Evolutionary conservation across 257 asterid genomes (phyloP).

Genomic region (Solanum bulbocastanum): DNA sequence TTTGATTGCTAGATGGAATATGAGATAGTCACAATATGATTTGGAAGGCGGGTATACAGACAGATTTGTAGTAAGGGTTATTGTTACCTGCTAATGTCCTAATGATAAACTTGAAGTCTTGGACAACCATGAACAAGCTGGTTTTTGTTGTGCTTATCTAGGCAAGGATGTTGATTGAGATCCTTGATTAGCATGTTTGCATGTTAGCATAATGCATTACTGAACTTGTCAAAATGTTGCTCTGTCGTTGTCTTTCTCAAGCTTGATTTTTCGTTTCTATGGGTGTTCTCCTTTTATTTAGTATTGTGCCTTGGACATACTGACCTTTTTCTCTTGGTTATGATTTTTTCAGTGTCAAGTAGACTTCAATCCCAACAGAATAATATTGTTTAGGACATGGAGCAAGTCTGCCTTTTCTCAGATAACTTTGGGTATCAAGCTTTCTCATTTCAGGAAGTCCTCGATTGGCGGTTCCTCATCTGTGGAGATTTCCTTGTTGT

Average conservation of each 20-base stretch:
- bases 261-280: not conserved
- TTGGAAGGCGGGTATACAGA: not conserved
- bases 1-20: not conserved
- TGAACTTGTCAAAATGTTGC: not conserved
- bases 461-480: slow-evolving; percentile 72
- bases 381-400: slow-evolving; percentile 73
- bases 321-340: not conserved
- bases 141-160: not conserved
- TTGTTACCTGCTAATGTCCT: not conserved
- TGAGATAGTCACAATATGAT: not conserved
- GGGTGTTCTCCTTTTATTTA: not conserved
- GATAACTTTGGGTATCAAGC: slow-evolving; percentile 49
- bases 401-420: slow-evolving; percentile 70
- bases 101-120: not conserved
- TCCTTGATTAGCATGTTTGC: not conserved
- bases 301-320: not conserved
- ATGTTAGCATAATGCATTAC: not conserved
- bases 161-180: not conserved
- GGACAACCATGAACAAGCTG: not conserved
- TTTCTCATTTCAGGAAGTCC: slow-evolving; percentile 78
- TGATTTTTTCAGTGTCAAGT: slow-evolving; percentile 39
- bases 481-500: slow-evolving; percentile 71
- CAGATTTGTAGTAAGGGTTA: not conserved
- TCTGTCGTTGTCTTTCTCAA: not conserved
- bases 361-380: slow-evolving; percentile 30